A percentile compares a stretch with the other conserved stretches of the same genome.
These are phyloP conservation scores for Zizania latifolia DNA, from an alignment of 176 grass and related monocot species.

Conservation along the genomic window DNA sequence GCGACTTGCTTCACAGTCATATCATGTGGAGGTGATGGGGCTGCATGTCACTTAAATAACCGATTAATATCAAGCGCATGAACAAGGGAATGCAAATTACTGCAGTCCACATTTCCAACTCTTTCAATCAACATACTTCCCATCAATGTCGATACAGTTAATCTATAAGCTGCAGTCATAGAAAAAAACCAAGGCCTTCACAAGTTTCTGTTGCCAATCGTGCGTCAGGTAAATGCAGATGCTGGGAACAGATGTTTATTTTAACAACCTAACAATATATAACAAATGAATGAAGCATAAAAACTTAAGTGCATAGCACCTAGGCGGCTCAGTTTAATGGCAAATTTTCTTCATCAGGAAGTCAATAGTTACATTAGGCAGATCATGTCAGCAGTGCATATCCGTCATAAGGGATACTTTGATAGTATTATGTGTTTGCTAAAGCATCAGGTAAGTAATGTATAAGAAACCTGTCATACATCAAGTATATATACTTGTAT, in stretches of 20 bases:
- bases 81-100: constrained; percentile 70
- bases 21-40: constrained; percentile 73
- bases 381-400: not conserved
- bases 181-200: constrained; percentile 46
- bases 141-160: constrained; percentile 48
- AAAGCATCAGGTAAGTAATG: not conserved
- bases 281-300: not conserved
- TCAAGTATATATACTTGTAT: not conserved
- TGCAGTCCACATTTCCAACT: constrained; percentile 64
- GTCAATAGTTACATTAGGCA: not conserved
- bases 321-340: not conserved
- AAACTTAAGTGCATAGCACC: not conserved
- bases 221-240: not conserved
- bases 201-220: constrained; percentile 23
- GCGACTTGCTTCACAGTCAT: constrained; percentile 86
- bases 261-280: constrained; percentile 8
- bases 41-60: constrained; percentile 99
- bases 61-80: constrained; percentile 65
- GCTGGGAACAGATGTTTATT: constrained; percentile 1
- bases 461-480: not conserved
- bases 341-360: not conserved
- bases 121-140: constrained; percentile 72
- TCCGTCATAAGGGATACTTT: not conserved
- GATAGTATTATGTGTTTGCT: not conserved
- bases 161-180: constrained; percentile 59